Conservation (phyloP, 768 basidiomycete species). For the Phylloporus sp. region DNA sequence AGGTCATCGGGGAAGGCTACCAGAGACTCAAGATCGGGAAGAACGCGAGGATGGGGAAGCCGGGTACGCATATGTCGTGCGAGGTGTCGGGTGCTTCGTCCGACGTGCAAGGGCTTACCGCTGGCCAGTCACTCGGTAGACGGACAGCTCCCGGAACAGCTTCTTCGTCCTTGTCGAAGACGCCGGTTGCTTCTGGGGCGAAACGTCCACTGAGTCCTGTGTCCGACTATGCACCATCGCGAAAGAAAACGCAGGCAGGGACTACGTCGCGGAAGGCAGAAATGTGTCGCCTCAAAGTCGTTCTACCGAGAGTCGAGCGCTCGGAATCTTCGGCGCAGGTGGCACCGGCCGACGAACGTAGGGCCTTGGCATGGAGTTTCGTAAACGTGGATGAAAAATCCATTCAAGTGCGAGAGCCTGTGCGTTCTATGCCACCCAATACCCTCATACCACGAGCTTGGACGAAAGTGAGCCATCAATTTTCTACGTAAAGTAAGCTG, state of each 20-base stretch:
- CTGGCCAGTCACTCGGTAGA: not conserved
- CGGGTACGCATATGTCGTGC: not conserved
- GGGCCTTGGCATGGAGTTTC: slow-evolving; percentile 17
- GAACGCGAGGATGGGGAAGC: not conserved
- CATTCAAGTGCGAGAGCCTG: not conserved
- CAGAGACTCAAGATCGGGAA: slow-evolving; percentile 16
- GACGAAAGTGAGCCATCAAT: slow-evolving; percentile 23
- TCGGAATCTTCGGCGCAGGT: not conserved
- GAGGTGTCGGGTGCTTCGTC: not conserved
- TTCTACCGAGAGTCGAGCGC: not conserved
- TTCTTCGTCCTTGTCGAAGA: not conserved
- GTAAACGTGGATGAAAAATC: slow-evolving; percentile 1
- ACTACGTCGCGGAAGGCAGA: not conserved
- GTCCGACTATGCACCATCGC: not conserved
- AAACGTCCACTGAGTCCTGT: slow-evolving; percentile 18
- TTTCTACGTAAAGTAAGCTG: not conserved
- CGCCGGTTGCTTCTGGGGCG: not conserved
- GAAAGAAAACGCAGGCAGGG: slow-evolving; percentile 8
- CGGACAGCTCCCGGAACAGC: not conserved
- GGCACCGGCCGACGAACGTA: not conserved
- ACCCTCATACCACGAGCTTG: slow-evolving; percentile 21
- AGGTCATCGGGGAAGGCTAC: slow-evolving; percentile 5
- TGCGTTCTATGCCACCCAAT: not conserved
- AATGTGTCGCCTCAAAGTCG: not conserved
- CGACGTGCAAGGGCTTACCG: not conserved